phyloP scores from a whole-genome alignment of 2,329 filamentous ascomycete species.

The Apiospora saccharicola region DNA sequence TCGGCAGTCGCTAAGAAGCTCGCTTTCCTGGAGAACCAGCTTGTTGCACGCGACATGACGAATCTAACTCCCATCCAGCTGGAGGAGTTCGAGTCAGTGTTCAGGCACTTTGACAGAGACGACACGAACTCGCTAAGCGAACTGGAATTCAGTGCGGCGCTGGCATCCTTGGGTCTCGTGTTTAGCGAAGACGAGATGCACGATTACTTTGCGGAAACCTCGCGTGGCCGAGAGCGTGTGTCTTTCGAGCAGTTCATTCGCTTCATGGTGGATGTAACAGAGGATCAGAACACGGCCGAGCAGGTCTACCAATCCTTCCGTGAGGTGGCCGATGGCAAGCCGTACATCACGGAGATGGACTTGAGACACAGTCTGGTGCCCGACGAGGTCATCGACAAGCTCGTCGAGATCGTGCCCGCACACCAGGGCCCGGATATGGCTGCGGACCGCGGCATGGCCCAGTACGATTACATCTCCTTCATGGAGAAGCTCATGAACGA shows the following conservation, averaged over 20 bases:
- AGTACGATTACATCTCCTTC: conserved; percentile 96
- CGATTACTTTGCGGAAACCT: conserved; percentile 89
- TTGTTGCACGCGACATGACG: conserved; percentile 98
- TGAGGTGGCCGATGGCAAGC: conserved; percentile 97
- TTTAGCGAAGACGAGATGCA: conserved; percentile 99
- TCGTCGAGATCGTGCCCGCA: conserved; percentile 84
- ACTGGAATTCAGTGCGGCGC: conserved; percentile 92
- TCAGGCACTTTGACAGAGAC: conserved; percentile 96
- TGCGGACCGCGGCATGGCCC: conserved; percentile 81
- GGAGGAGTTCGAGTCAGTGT: conserved; percentile 98
- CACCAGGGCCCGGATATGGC: conserved; percentile 87
- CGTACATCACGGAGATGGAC: conserved; percentile 98
- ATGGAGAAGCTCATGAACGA: conserved; percentile 82
- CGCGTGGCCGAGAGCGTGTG: conserved; percentile 78
- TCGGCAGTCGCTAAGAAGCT: conserved; percentile 95
- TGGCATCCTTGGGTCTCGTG: conserved; percentile 93
- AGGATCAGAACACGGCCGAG: conserved; percentile 98
- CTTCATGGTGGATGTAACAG: conserved; percentile 99
- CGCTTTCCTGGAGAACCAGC: conserved; percentile 96
- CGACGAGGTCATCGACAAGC: conserved; percentile 94
- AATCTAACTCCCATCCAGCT: conserved; percentile 98
- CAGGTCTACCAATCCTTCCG: conserved; percentile 98
- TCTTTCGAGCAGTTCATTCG: conserved; percentile 99
- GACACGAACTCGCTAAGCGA: conserved; percentile 89
- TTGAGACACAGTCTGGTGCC: conserved; percentile 93